Percentiles rank a stretch among this genome's conserved stretches.
Conservation (phyloP, 441 rosid genomes). For the Raphanus hybrid region DNA sequence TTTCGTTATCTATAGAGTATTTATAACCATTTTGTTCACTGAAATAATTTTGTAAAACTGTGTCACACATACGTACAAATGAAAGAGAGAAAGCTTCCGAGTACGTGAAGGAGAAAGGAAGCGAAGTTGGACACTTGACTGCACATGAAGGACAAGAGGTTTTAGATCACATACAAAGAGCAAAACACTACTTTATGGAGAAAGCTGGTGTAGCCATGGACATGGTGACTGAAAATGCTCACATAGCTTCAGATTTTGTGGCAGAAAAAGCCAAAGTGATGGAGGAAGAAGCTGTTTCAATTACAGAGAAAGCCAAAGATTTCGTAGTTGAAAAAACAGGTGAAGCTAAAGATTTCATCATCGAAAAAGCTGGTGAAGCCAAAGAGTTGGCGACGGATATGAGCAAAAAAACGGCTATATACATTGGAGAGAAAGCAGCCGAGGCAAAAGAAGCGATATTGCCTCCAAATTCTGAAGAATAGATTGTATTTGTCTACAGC, state of each 20-base stretch:
- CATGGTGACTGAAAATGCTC: slow-evolving; percentile 30
- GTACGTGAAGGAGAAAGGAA: slow-evolving; percentile 35
- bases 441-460: slow-evolving; percentile 30
- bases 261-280: slow-evolving; percentile 31
- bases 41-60: background rate
- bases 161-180: slow-evolving; percentile 31
- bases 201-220: slow-evolving; percentile 39
- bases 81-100: slow-evolving; percentile 35
- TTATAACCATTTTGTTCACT: slow-evolving; percentile 8
- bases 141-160: slow-evolving; percentile 33
- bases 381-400: slow-evolving; percentile 25
- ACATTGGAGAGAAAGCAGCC: slow-evolving; percentile 32
- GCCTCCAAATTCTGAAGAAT: slow-evolving; percentile 32
- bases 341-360: slow-evolving; percentile 24
- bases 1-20: background rate
- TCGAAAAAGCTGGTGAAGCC: slow-evolving; percentile 29
- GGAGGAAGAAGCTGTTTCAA: slow-evolving; percentile 17
- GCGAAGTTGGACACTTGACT: slow-evolving; percentile 17
- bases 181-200: slow-evolving; percentile 31
- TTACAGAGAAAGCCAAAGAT: slow-evolving; percentile 31
- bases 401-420: slow-evolving; percentile 27
- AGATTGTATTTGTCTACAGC: slow-evolving; percentile 3
- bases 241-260: slow-evolving; percentile 34
- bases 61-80: background rate
- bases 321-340: slow-evolving; percentile 3